Base-by-base conservation (phyloP, 768 basidiomycete genomes). In the Amanita molliuscula region DNA sequence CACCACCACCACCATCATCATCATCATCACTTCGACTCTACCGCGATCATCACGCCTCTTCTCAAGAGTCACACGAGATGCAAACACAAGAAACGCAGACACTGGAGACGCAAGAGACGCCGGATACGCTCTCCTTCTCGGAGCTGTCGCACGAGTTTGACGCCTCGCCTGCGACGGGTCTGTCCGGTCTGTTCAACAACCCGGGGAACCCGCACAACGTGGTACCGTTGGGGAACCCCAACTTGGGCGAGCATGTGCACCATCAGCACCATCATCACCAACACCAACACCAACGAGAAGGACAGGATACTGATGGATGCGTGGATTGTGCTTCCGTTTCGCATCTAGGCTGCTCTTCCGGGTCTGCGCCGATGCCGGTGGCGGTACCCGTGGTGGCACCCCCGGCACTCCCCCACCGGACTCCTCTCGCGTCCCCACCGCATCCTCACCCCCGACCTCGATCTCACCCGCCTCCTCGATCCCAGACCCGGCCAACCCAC, bases 121-220 rank as follows among this genome's bases (percentile, higher is more conserved):
- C 54, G n/a, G n/a, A n/a, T n/a, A 21, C 62, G 50, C 48, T 58
- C 2, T 53, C 57, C 1, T 64, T 62, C 5, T 65, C 61, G 25
- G 61, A 61, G 56, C 55, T 62, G 44, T 64, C 67, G 4, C 61
- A 67, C 47, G 62, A 64, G 35, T 65, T 64, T 37, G 52, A 59
- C 45, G 47, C 59, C 20, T 65, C 62, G 11, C 50, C 53, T 3
- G 48, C 57, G 11, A 49, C 55, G 7, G 50, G 58, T 51, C 35
- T 57, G 54, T 25, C 57, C 53, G 40, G 54, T 53, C 29, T 54
- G 53, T 7, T 54, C 50, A 11, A 53, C 51, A 13, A 52, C 48
- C 38, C 38, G 1, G 23, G 20, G 15, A 49, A 49, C 11, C 48
- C 48, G 6, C n/a, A 49, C 26, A 49, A 49, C 28, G 48, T 53